A percentile compares a stretch with the other conserved stretches of the same genome.
phyloP scores from a whole-genome alignment of 257 asterid species.

The Striga asiatica region DNA sequence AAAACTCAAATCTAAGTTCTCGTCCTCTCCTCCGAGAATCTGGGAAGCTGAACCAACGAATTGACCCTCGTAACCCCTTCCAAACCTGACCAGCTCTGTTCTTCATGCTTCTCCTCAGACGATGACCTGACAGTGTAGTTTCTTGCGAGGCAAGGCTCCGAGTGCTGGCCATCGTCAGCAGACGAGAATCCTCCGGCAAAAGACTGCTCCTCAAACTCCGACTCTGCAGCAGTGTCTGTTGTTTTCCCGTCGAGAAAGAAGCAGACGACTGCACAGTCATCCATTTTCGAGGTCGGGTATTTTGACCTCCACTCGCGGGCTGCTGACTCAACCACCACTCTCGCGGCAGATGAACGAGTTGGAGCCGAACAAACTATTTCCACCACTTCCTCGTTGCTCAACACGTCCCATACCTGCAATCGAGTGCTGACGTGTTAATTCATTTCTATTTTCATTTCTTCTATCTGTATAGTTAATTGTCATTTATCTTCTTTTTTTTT shows the following conservation, averaged over 20 bases:
- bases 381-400: slow-evolving; percentile 92
- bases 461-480: not conserved
- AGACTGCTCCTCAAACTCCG: slow-evolving; percentile 76
- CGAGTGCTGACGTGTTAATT: not conserved
- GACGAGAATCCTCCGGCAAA: slow-evolving; percentile 80
- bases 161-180: slow-evolving; percentile 67
- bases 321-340: slow-evolving; percentile 69
- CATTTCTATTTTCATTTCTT: no score
- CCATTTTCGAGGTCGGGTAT: slow-evolving; percentile 94
- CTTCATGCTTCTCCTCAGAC: slow-evolving; percentile 47
- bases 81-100: slow-evolving; percentile 82
- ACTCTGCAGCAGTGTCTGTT: no score
- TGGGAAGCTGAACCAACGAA: slow-evolving; percentile 90
- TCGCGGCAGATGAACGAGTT: slow-evolving; percentile 70
- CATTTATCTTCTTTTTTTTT: no score
- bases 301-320: slow-evolving; percentile 90
- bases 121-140: slow-evolving; percentile 74
- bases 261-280: slow-evolving; percentile 94
- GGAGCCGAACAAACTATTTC: slow-evolving; percentile 70
- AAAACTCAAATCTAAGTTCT: slow-evolving; percentile 24
- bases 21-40: slow-evolving; percentile 73
- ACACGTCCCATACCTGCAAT: slow-evolving; percentile 88
- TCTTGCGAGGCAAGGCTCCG: slow-evolving; percentile 69
- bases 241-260: slow-evolving; percentile 76
- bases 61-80: slow-evolving; percentile 96